A percentile compares a stretch with the other conserved stretches of the same genome.
Conservation (phyloP, 2,329 filamentous ascomycete species). For the Leptographium lundbergii region DNA sequence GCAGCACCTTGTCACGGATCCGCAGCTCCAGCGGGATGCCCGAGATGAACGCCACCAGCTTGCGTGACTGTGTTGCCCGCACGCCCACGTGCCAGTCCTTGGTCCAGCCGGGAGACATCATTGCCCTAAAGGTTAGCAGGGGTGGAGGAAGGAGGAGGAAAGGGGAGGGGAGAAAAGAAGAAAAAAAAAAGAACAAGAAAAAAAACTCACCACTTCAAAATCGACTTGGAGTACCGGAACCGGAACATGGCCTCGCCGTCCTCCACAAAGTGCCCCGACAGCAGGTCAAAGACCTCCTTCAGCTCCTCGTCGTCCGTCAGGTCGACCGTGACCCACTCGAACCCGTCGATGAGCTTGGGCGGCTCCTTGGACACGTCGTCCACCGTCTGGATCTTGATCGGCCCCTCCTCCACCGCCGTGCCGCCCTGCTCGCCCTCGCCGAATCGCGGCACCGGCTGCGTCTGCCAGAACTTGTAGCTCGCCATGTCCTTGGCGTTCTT, state of each 20-base stretch:
- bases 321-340: slow-evolving; percentile 91
- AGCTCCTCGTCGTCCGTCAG: slow-evolving; percentile 65
- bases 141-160: too few species aligned
- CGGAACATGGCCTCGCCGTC: slow-evolving; percentile 95
- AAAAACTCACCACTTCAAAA: slow-evolving; percentile 65
- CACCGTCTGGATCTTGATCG: slow-evolving; percentile 67
- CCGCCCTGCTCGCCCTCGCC: slow-evolving; percentile 29
- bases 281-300: slow-evolving; percentile 80
- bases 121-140: slow-evolving; percentile 46
- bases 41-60: slow-evolving; percentile 91
- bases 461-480: slow-evolving; percentile 97
- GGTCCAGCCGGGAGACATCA: slow-evolving; percentile 89
- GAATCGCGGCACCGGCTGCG: slow-evolving; percentile 86
- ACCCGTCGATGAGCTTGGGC: slow-evolving; percentile 62
- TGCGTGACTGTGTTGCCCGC: slow-evolving; percentile 67
- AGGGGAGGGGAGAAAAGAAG: not conserved
- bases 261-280: slow-evolving; percentile 93
- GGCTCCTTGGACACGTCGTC: slow-evolving; percentile 71
- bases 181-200: not conserved
- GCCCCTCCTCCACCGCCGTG: slow-evolving; percentile 56
- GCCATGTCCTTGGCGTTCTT: slow-evolving; percentile 96
- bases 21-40: slow-evolving; percentile 77
- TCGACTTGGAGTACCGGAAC: slow-evolving; percentile 85
- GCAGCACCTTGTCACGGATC: slow-evolving; percentile 62
- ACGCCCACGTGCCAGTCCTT: slow-evolving; percentile 94